A percentile compares a stretch with the other conserved stretches of the same genome.
phyloP scores from a whole-genome alignment of 1,284 basidiomycete genomes.

The Somion occarium region DNA sequence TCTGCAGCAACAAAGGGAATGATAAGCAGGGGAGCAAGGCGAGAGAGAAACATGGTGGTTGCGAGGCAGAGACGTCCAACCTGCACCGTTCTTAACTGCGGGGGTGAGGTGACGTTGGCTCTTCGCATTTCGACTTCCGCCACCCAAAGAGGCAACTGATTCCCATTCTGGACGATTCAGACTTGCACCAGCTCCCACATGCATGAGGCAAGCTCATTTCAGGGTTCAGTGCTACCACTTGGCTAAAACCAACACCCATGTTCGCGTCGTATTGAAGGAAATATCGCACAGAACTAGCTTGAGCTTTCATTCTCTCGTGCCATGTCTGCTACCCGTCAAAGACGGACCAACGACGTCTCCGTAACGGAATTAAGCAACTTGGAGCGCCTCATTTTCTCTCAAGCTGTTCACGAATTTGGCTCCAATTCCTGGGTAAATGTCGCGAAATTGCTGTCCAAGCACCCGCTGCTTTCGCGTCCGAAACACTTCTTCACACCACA shows the following conservation, averaged over 20 bases:
- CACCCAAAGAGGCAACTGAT: slow-evolving; percentile 1
- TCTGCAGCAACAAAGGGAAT: slow-evolving; percentile 68
- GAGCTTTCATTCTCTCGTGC: neutral
- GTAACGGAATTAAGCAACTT: slow-evolving; percentile 37
- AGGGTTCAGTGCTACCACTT: no score
- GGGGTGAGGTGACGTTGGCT: slow-evolving; percentile 17
- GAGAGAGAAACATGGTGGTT: slow-evolving; percentile 65
- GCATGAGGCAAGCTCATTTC: no score
- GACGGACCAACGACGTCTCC: neutral
- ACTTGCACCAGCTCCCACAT: no score
- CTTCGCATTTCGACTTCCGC: slow-evolving; percentile 10
- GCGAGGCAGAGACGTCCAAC: slow-evolving; percentile 27
- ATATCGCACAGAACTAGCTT: no score
- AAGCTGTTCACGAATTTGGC: slow-evolving; percentile 84
- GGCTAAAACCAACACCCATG: no score
- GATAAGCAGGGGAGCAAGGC: slow-evolving; percentile 52
- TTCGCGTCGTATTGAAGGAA: no score
- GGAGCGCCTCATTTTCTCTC: slow-evolving; percentile 74
- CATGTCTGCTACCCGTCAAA: neutral
- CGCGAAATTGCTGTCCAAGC: slow-evolving; percentile 60
- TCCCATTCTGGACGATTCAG: neutral
- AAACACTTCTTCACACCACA: slow-evolving; percentile 63
- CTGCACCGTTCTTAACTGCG: slow-evolving; percentile 9
- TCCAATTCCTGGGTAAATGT: slow-evolving; percentile 67
- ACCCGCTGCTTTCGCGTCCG: slow-evolving; percentile 61